Base-by-base conservation (phyloP, 257 asterid species). In the Lycium ferocissimum region DNA sequence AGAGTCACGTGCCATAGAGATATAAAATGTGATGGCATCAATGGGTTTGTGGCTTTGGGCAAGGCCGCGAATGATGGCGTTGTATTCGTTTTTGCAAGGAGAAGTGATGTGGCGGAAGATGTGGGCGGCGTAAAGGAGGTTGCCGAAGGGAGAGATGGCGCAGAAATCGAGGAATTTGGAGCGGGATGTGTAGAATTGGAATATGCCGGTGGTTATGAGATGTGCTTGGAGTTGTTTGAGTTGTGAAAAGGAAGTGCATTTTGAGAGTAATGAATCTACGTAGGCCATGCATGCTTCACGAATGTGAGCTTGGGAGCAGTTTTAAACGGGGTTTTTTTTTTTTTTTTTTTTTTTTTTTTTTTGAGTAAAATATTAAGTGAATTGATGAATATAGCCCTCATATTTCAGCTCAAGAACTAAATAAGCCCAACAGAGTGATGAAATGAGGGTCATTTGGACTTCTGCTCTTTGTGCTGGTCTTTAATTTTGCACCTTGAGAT, bases 61-160 rank as follows among this genome's bases (percentile, higher is more conserved):
- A 87, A 91, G 94, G 86, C 98, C 98, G n/a, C 99, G 98, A 87
- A 96, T 92, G 81, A 96, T 85, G 83, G 98, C 98, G 88, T 96
- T 96, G 97, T 97, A 96, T 88, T 96, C 99, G 81, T 96, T 95
- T 67, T 98, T 94, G 67, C 70, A 59, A 0, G 97, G 97, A 51
- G 18, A 63, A 83, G 93, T 84, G 80, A 95, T 72, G 87, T 26
- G 86, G 87, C 84, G 87, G 93, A 96, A 95, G 72, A 92, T 56
- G 33, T 79, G 87, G 87, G 89, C 84, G 86, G 97, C 97, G 90
- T 92, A 91, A 54, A 86, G 82, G 89, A 96, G 91, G 89, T 85
- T 80, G 83, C 88, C 90, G 83, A 91, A 88, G 79, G 92, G 75
- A 37, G 95, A 86, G 90, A 90, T 83, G 83, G 93, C 92, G 87